Evolutionary conservation across 192 early-diverging fungal genomes (phyloP).

Genomic region (Backusella tuberculispora): DNA sequence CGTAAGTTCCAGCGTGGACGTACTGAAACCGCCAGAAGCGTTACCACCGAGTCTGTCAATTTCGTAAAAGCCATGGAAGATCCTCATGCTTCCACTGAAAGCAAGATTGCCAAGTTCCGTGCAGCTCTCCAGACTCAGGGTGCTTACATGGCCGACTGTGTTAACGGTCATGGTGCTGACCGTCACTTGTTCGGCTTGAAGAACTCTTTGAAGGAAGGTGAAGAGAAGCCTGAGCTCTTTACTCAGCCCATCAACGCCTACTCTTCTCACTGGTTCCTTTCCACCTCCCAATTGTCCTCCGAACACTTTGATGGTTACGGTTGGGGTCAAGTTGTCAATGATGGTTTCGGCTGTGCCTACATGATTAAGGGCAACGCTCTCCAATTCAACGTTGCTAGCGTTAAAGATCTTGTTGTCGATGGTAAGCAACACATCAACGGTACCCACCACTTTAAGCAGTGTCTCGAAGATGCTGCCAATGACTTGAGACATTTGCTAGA

Average conservation of each 20-base stretch:
- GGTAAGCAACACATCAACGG: conserved; percentile 56
- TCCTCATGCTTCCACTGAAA: conserved; percentile 44
- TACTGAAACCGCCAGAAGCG: conserved; percentile 91
- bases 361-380: conserved; percentile 88
- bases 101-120: conserved; percentile 73
- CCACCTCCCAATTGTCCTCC: conserved; percentile 90
- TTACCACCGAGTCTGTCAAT: conserved; percentile 73
- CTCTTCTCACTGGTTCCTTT: conserved; percentile 89
- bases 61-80: conserved; percentile 92
- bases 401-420: conserved; percentile 61
- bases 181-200: conserved; percentile 88
- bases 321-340: conserved; percentile 43
- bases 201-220: conserved; percentile 71
- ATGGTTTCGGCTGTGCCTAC: conserved; percentile 94
- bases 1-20: conserved; percentile 92
- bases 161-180: conserved; percentile 88
- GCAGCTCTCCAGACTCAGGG: conserved; percentile 80
- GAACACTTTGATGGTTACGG: conserved; percentile 96
- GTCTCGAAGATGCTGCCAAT: conserved; percentile 83
- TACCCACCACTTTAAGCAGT: conserved; percentile 71
- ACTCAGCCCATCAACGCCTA: conserved; percentile 80
- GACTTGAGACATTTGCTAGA: conserved; percentile 83
- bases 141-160: conserved; percentile 77
- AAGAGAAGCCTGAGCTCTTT: conserved; percentile 85
- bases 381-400: conserved; percentile 87